Evolutionary conservation across 2,329 filamentous ascomycete genomes (phyloP).

Genomic region (Trichoderma arundinaceum): DNA sequence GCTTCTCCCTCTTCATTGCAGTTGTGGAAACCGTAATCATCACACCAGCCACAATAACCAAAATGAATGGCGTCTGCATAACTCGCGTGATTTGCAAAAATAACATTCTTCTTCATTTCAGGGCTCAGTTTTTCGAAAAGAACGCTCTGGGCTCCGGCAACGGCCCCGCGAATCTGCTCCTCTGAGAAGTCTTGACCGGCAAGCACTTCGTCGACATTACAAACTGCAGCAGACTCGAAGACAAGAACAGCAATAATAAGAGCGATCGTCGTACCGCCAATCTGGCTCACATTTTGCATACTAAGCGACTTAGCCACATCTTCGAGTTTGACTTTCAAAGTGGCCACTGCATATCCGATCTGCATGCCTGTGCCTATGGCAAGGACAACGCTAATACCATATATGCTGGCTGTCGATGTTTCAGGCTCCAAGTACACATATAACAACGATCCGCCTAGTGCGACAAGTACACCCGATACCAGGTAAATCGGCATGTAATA

Average conservation of each 20-base stretch:
- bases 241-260: slow-evolving; percentile 40
- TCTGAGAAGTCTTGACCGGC: slow-evolving; percentile 1
- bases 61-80: slow-evolving; percentile 21
- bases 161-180: slow-evolving; percentile 11
- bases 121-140: slow-evolving; percentile 7
- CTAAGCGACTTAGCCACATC: slow-evolving; percentile 5
- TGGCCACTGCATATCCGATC: slow-evolving; percentile 40
- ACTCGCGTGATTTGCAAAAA: slow-evolving; percentile 19
- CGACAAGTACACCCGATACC: slow-evolving; percentile 23
- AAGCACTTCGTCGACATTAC: slow-evolving; percentile 11
- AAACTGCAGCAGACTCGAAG: slow-evolving; percentile 41
- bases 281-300: slow-evolving; percentile 41
- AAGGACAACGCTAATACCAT: slow-evolving; percentile 29
- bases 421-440: slow-evolving; percentile 3
- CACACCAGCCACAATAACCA: slow-evolving; percentile 23
- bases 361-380: slow-evolving; percentile 34
- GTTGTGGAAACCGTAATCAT: background rate
- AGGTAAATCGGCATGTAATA: slow-evolving; percentile 29
- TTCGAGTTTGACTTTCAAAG: slow-evolving; percentile 32
- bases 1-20: slow-evolving; percentile 5
- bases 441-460: slow-evolving; percentile 16
- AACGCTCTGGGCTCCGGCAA: slow-evolving; percentile 27
- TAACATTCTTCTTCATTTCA: background rate
- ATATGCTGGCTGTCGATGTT: slow-evolving; percentile 25
- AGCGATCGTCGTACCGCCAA: slow-evolving; percentile 38